A percentile compares a stretch with the other conserved stretches of the same genome.
Conservation (phyloP, 257 asterid genomes). For the Gardenia jasminoides region DNA sequence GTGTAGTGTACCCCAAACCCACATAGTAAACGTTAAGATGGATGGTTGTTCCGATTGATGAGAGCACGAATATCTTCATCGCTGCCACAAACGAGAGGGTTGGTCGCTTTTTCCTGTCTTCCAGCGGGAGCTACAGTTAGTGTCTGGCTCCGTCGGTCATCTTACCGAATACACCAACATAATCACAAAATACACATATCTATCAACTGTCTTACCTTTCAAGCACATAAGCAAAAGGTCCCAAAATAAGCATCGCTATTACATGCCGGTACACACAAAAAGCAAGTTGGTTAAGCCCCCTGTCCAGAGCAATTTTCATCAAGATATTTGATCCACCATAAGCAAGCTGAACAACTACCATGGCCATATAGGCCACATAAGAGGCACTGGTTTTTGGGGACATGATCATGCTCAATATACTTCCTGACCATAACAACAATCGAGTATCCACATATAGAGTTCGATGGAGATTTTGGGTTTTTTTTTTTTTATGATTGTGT, state of each 20-base stretch:
- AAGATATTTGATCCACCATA: constrained; percentile 25
- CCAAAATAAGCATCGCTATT: constrained; percentile 10
- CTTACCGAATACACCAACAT: no score
- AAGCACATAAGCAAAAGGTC: constrained; percentile 25
- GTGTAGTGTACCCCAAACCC: constrained; percentile 23
- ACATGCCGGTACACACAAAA: constrained; percentile 23
- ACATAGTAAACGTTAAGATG: constrained; percentile 24
- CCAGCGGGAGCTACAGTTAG: no score
- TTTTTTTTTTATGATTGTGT: no score
- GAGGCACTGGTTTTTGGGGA: not conserved
- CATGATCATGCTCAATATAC: not conserved
- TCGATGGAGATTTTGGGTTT: no score
- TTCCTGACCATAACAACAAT: no score
- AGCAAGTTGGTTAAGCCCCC: constrained; percentile 25
- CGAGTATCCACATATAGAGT: no score
- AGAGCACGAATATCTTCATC: constrained; percentile 20
- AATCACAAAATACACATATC: no score
- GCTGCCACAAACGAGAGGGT: constrained; percentile 1
- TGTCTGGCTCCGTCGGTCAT: no score
- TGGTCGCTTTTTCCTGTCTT: not conserved
- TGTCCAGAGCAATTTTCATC: constrained; percentile 21
- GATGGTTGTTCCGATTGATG: constrained; percentile 18
- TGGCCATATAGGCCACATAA: constrained; percentile 18
- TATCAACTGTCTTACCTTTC: constrained; percentile 12
- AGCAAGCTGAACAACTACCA: constrained; percentile 23